Evolutionary conservation across 768 basidiomycete species (phyloP), one percentile per base, ranked within the genome.

Genomic region (Kwoniella sp.): DNA sequence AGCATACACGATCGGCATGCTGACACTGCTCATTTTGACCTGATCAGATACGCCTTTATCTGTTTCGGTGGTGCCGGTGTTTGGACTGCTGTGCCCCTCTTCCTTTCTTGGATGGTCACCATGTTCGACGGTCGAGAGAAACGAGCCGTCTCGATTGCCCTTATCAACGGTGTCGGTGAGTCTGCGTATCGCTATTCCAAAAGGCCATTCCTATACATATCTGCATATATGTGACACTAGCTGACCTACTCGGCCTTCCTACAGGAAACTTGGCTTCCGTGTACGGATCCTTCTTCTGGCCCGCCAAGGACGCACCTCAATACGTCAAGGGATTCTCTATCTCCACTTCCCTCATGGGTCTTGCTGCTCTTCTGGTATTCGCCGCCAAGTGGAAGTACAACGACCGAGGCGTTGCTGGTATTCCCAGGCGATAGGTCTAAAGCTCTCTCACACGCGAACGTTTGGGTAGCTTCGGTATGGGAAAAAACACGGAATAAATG

Each of bases 201-300:
- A n/a, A n/a, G n/a, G n/a, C n/a, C n/a, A n/a, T n/a, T n/a, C n/a
- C n/a, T n/a, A n/a, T n/a, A n/a, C n/a, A n/a, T n/a, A 37, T 37
- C 34, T 37, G 5, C 7, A 13, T 37, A 37, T 45, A 11, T 45
- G 17, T 45, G 41, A 2, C 34, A 2, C 37, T 57, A 5, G 4
- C 47, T 37, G 25, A 15, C 28, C 22, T 47, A 48, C 45, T 65
- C 69, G 75, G n/a, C n/a, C n/a, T n/a, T n/a, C 29, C 20, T 3
- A 45, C 20, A 45, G 41, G 41, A 45, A 78, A 76, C 63, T 60
- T 71, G 9, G 54, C 77, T 2, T 74, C 72, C 2, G 68, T 78
- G 4, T 81, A 79, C 68, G 80, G 80, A 13, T 73, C 73, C n/a
- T 80, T 79, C 71, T 68, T 81, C 66, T 80, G 80, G 80, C 80